Percentiles rank a stretch among this genome's conserved stretches.
Conservation (phyloP, 441 rosid genomes). For the Erodium trifolium region DNA sequence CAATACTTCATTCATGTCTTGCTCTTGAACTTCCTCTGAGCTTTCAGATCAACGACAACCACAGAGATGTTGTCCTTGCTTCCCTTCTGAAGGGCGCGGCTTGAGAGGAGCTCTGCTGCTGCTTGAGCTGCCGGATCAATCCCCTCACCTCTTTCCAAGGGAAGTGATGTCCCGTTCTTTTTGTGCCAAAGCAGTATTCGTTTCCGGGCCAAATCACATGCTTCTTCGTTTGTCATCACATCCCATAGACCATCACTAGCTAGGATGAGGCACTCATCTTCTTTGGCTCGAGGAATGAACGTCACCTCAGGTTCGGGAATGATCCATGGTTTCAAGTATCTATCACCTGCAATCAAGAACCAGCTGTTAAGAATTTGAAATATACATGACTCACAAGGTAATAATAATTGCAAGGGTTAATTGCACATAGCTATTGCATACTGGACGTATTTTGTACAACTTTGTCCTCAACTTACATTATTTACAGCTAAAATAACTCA, state of each 20-base stretch:
- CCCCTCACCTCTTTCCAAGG: constrained; percentile 34
- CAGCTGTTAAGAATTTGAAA: no score
- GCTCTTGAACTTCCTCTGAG: constrained; percentile 74
- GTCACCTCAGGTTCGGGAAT: constrained; percentile 80
- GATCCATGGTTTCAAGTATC: constrained; percentile 80
- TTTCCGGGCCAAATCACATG: constrained; percentile 70
- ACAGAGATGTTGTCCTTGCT: constrained; percentile 75
- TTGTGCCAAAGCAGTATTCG: constrained; percentile 75
- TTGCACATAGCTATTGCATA: no score
- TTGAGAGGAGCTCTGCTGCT: constrained; percentile 67
- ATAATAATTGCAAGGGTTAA: no score
- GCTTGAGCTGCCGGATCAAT: constrained; percentile 72
- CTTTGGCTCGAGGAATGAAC: constrained; percentile 64
- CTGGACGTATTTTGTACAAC: no score
- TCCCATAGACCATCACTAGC: constrained; percentile 95
- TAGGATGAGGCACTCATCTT: constrained; percentile 73
- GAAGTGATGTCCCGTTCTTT: constrained; percentile 33
- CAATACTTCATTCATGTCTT: constrained; percentile 35
- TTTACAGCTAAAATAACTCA: no score
- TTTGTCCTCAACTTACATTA: no score
- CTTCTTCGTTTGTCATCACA: constrained; percentile 85
- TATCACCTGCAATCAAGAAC: constrained; percentile 48
- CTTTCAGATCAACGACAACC: constrained; percentile 71
- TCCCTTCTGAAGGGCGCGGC: constrained; percentile 70
- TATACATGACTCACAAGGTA: no score